Base-by-base conservation (phyloP, 2,329 filamentous ascomycete species). In the Nemania abortiva region DNA sequence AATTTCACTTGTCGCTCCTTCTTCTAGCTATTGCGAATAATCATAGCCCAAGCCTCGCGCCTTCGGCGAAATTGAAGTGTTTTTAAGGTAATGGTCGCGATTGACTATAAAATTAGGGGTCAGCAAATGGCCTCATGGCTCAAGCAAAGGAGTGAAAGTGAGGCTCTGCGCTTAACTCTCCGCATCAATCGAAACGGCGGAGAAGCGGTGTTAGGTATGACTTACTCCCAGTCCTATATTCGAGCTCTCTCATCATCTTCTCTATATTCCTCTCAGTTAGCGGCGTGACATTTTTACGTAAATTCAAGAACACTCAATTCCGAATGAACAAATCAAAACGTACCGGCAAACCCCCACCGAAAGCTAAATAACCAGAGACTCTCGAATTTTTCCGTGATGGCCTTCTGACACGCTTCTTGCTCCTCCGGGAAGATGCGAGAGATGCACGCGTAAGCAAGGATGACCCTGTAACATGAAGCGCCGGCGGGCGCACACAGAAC, bases 271-370 rank as follows among this genome's bases (percentile, higher is more conserved):
- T 31, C 13, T n/a, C 7, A 65, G 63, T 72, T 18, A 75, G 69
- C 29, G 45, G n/a, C 27, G 18, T 22, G 20, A 47, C 27, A 13
- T 39, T 3, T 11, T 6, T n/a, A 37, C n/a, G 53, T 2, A 22
- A 11, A 59, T 29, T 6, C 6, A 47, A 7, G 7, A 2, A 24
- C 63, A 2, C 27, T 34, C 9, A n/a, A n/a, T 20, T 29, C 0
- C 58, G 27, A 29, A 49, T 52, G 42, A 6, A 63, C 6, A 1
- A 13, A 42, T 39, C n/a, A 18, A 31, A 42, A 72, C 75, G n/a
- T 68, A 79, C 78, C 77, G 31, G 78, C 78, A 52, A 79, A 77
- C 3, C 77, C 78, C 78, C 78, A 79, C 5, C 78, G 72, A 47
- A 74, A 77, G 39, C 77, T 78, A 54, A 79, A 79, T 27, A 79